Evolutionary conservation across 768 basidiomycete genomes (phyloP), one percentile per base, ranked within the genome.

Genomic region (Tephrocybe sp.): DNA sequence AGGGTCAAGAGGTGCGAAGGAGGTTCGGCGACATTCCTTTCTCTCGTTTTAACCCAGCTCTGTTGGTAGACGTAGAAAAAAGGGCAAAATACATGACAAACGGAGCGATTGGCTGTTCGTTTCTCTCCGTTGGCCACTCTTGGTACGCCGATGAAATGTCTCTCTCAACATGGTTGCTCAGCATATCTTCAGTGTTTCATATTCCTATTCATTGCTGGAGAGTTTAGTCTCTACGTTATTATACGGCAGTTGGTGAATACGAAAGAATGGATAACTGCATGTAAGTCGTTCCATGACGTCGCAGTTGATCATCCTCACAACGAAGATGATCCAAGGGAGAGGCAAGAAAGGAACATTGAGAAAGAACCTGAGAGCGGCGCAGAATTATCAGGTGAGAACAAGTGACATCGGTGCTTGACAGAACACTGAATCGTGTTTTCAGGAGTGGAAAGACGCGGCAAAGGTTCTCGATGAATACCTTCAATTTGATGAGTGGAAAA

Each of bases 161-260:
- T 34, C 37, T 37, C 21, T 25, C 1, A 40, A 9, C 17, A 11
- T 12, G 2, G 26, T 25, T 28, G 36, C 45, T 36, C 56, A 94
- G 93, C 60, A 74, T 54, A 77, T 93, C 54, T 85, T 94, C 28
- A 97, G 94, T 65, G 77, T 53, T 81, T 96, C 55, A 90, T 98
- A 28, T 90, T 92, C 59, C 47, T 85, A 4, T 81, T 97, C 68
- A 97, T 98, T 50, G 77, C 83, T 33, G 75, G 76, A 12, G 88
- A 98, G 67, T 98, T 98, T 65, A 77, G 89, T 12, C 66, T 88
- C 23, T 99, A 99, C 61, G 81, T 98, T 33, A 57, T 91, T 30
- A 90, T 93, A 41, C 77, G 96, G 14, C 96, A 99, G 65, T 62
- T 96, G 15, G 97, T 99, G 37, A 98, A 98, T 63, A 79, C 90